Percentiles rank a stretch among this genome's conserved stretches.
These are phyloP conservation scores for Aspergillus conjunctus DNA, from an alignment of 495 filamentous ascomycete genomes.

Conservation along the genomic window DNA sequence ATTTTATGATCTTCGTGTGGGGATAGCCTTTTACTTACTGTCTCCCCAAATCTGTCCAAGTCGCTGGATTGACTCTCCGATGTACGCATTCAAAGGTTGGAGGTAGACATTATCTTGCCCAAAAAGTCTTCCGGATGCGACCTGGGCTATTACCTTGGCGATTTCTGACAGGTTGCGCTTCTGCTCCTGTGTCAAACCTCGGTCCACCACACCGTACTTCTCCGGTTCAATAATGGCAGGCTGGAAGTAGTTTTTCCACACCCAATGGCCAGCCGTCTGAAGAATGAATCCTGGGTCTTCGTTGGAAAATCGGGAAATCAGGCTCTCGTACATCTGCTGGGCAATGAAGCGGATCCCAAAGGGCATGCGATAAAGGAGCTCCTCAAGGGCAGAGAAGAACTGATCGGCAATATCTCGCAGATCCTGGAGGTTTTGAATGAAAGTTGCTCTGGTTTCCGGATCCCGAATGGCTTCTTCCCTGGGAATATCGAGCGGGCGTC, in stretches of 20 bases:
- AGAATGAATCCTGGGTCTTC: slow-evolving; percentile 78
- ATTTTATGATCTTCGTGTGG: background rate
- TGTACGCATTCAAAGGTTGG: slow-evolving; percentile 87
- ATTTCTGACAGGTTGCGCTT: slow-evolving; percentile 92
- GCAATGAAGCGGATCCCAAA: slow-evolving; percentile 91
- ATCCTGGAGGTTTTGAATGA: slow-evolving; percentile 91
- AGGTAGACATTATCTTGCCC: slow-evolving; percentile 94
- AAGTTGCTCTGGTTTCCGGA: slow-evolving; percentile 84
- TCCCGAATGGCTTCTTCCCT: slow-evolving; percentile 92
- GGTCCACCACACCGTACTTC: slow-evolving; percentile 85
- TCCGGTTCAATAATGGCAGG: slow-evolving; percentile 86
- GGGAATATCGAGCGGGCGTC: slow-evolving; percentile 75
- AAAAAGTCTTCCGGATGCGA: slow-evolving; percentile 82
- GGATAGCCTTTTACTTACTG: slow-evolving; percentile 43
- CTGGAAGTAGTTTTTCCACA: slow-evolving; percentile 93
- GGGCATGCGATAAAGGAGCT: slow-evolving; percentile 82
- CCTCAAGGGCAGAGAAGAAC: slow-evolving; percentile 78
- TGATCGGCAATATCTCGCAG: slow-evolving; percentile 91
- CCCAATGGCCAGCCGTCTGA: slow-evolving; percentile 82
- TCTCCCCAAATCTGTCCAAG: slow-evolving; percentile 73
- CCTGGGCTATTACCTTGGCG: slow-evolving; percentile 85
- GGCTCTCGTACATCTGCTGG: slow-evolving; percentile 77
- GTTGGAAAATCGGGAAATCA: slow-evolving; percentile 73
- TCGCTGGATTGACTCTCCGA: slow-evolving; percentile 81
- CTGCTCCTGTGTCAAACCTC: slow-evolving; percentile 82